Base-by-base conservation (phyloP, 176 grass and related monocot genomes). In the Phragmites australis region DNA sequence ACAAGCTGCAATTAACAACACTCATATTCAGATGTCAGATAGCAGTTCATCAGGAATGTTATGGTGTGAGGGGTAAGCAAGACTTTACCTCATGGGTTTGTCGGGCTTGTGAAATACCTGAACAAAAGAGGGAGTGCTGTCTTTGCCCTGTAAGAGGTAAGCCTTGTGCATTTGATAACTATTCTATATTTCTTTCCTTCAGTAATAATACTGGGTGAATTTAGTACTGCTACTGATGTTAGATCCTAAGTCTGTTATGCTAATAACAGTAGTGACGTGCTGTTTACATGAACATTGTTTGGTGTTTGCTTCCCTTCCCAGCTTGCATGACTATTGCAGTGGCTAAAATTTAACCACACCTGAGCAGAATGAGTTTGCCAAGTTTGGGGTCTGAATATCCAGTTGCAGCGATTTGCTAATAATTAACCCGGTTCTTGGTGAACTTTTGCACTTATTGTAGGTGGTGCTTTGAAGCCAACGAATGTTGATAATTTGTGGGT, bases 71-170 rank as follows among this genome's bases (percentile, higher is more conserved):
- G 39, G 78, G 83, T 60, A 89, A 84, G 67, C 90, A 93, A 74
- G 95, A 98, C 79, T 98, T 98, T 48, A 98, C 95, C 52, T 93
- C 92, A 58, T 98, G 95, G 95, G 84, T 98, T 84, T 98, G 95
- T 81, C 81, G 92, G 67, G 90, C 92, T 70, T 98, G 95, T 76
- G 95, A 98, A 83, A 91, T 80, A 51, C 88, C 95, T 83, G 77
- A 86, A 39, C 84, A 94, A 78, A 94, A 93, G 76, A 76, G 86
- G 80, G 90, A 94, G 70, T 98, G 95, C 30, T 98, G 95, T 77
- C 95, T 98, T 78, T 98, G 95, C 69, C 95, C 95, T 87, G 86
- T 98, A 77, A 98, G 82, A 94, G 95, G 95, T 93, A 87, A 83
- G 68, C 25, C 49, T 41, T 55, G 49, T 73, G 62, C 17, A 52